Conservation (phyloP, 2,329 filamentous ascomycete genomes). For the Penicillium sp. region DNA sequence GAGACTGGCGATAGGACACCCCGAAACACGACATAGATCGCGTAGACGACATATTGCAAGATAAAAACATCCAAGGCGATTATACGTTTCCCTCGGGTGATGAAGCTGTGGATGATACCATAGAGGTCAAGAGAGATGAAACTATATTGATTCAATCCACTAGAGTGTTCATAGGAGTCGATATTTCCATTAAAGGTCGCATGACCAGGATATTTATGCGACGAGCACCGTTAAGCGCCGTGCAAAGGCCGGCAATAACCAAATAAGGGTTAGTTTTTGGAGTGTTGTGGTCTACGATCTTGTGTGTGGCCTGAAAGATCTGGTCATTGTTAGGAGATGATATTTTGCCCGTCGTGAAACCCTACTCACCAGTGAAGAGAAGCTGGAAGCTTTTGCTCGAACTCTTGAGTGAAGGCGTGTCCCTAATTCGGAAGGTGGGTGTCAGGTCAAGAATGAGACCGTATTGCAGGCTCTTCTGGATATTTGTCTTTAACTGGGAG, state of each 20-base stretch:
- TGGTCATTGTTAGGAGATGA: neutral
- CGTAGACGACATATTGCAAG: conserved; percentile 1
- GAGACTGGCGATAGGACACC: neutral
- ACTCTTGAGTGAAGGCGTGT: neutral
- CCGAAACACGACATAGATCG: conserved; percentile 1
- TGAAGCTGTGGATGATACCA: conserved; percentile 5
- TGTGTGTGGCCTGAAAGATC: conserved; percentile 3
- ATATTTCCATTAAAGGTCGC: too few relatives aligned
- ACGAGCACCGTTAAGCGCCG: conserved; percentile 2
- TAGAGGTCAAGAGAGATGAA: conserved; percentile 5
- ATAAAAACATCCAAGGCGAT: conserved; percentile 3
- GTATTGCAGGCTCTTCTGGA: neutral
- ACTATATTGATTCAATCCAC: neutral
- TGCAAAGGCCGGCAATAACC: conserved; percentile 1
- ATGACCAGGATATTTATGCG: neutral
- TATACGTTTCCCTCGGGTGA: neutral
- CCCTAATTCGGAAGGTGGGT: neutral
- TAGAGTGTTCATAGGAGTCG: too few relatives aligned
- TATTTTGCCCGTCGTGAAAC: neutral
- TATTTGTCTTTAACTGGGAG: neutral
- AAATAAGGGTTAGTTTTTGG: neutral
- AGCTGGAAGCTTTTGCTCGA: neutral
- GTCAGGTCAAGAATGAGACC: conserved; percentile 2
- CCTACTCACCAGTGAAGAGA: conserved; percentile 1
- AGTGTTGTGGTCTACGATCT: conserved; percentile 3